Conservation (phyloP, 305 asterid genomes). For the Vinca major region DNA sequence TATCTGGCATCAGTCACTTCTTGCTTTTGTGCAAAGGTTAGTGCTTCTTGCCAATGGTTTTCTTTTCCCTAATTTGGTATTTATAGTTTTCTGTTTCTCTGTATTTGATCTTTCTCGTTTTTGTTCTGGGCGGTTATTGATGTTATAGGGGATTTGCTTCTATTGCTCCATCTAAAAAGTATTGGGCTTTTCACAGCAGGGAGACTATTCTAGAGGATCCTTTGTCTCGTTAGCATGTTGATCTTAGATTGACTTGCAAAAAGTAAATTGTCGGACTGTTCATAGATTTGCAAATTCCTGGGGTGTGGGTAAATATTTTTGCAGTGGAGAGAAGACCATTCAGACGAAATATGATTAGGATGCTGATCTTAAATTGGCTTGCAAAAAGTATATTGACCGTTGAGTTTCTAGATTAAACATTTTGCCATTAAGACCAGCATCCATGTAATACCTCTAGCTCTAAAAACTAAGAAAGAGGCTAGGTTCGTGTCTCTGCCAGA, state of each 20-base stretch:
- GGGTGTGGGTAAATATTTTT: neutral
- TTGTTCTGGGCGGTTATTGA: neutral
- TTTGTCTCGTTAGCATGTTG: no score
- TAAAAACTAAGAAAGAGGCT: neutral
- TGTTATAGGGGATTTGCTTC: neutral
- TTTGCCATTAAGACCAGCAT: neutral
- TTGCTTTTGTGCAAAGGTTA: slow-evolving; percentile 84
- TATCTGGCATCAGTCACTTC: slow-evolving; percentile 96
- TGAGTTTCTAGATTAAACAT: neutral
- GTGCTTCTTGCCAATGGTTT: slow-evolving; percentile 17
- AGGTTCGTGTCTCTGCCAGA: neutral
- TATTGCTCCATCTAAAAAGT: neutral
- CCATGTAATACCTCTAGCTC: neutral
- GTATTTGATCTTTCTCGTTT: neutral
- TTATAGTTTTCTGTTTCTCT: neutral
- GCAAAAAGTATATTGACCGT: neutral
- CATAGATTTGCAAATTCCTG: neutral
- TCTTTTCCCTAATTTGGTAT: slow-evolving; percentile 4
- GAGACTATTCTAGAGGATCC: no score
- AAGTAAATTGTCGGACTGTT: no score
- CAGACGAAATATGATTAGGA: neutral
- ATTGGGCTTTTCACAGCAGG: neutral
- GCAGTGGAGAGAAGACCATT: neutral
- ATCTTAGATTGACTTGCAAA: no score
- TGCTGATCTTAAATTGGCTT: no score